Conservation (phyloP, 768 basidiomycete species). For the Leccinum boreale region DNA sequence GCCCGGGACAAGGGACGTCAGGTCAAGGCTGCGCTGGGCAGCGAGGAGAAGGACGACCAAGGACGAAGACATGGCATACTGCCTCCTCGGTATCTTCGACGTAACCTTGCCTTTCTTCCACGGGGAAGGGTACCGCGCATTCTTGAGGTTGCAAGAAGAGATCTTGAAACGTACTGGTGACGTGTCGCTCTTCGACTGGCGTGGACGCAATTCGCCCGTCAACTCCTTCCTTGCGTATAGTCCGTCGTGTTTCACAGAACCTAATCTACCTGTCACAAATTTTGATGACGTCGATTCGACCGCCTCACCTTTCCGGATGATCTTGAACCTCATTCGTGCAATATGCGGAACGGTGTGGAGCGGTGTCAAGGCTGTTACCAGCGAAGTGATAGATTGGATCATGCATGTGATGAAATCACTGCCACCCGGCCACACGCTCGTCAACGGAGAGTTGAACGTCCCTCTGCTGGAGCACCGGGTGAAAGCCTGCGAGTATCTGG, state of each 20-base stretch:
- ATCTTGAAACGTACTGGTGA: constrained; percentile 27
- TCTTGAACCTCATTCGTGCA: constrained; percentile 8
- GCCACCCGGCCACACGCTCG: constrained; percentile 17
- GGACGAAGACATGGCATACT: constrained; percentile 30
- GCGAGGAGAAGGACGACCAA: constrained; percentile 26
- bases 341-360: constrained; percentile 9
- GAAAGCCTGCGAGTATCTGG: constrained; percentile 3
- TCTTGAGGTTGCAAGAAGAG: constrained; percentile 27
- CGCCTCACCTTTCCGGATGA: constrained; percentile 11
- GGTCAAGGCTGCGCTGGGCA: constrained; percentile 25
- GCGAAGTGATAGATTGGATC: constrained; percentile 1
- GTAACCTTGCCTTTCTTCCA: constrained; percentile 25
- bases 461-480: constrained; percentile 22
- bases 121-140: constrained; percentile 28
- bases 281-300: constrained; percentile 2
- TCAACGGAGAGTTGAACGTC: constrained; percentile 24
- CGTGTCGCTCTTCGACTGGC: constrained; percentile 25
- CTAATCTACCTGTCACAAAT: neutral
- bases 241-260: constrained; percentile 15
- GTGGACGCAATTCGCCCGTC: constrained; percentile 15
- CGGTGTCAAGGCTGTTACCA: constrained; percentile 3
- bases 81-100: constrained; percentile 30
- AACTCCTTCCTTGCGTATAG: constrained; percentile 22
- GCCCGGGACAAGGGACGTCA: constrained; percentile 14
- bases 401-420: constrained; percentile 4